Conservation (phyloP, 345 rosid species). For the Eucalyptus sp. region DNA sequence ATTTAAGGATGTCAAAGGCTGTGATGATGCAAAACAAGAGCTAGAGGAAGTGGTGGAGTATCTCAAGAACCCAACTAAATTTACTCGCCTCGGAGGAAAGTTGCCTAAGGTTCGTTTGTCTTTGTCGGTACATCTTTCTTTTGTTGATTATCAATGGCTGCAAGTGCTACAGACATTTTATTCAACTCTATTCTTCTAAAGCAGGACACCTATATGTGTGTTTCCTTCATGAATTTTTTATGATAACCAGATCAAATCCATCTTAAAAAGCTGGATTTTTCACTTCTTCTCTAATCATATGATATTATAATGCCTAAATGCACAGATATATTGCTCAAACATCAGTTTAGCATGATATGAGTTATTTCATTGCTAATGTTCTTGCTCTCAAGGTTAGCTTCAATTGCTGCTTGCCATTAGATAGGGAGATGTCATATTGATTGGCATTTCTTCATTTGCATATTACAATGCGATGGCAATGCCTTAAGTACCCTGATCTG, state of each 20-base stretch:
- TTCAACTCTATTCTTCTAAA: not conserved
- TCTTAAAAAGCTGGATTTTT: not conserved
- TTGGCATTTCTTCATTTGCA: not conserved
- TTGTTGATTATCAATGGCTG: not conserved
- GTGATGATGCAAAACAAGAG: slow-evolving; percentile 99
- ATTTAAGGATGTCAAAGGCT: slow-evolving; percentile 98
- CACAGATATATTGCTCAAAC: not conserved
- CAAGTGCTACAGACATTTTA: not conserved
- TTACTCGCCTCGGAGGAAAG: slow-evolving; percentile 98
- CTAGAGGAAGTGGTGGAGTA: slow-evolving; percentile 98
- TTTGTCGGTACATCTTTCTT: not conserved
- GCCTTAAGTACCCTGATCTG: not conserved
- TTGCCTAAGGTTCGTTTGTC: slow-evolving; percentile 75
- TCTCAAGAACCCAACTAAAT: slow-evolving; percentile 84
- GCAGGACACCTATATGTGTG: not conserved
- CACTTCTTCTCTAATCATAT: not conserved
- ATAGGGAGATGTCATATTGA: not conserved
- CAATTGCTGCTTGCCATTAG: not conserved
- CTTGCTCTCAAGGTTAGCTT: not conserved
- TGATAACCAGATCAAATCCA: not conserved
- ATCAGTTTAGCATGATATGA: not conserved
- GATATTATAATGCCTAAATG: not conserved
- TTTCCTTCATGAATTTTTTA: not conserved
- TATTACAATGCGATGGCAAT: not conserved
- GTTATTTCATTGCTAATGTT: not conserved